Percentiles rank a stretch among this genome's conserved stretches.
These are phyloP conservation scores for Manihot esculenta DNA, from an alignment of 441 rosid genomes.

Conservation along the genomic window DNA sequence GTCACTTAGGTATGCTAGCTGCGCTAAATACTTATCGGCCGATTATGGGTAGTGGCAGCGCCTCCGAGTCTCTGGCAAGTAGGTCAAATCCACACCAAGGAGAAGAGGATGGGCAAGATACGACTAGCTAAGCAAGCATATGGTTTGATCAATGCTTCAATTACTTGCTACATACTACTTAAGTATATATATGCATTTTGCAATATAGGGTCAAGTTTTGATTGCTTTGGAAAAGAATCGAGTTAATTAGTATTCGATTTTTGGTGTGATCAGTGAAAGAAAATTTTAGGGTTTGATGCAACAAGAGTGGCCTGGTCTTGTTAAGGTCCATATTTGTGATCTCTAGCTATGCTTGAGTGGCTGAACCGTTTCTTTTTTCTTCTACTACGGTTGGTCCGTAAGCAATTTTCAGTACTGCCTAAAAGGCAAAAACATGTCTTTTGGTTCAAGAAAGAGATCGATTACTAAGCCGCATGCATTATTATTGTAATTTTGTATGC, in stretches of 20 bases:
- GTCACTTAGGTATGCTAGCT: conserved; percentile 58
- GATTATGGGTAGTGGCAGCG: conserved; percentile 30
- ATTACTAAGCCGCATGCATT: conserved; percentile 3
- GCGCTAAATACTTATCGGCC: conserved; percentile 66
- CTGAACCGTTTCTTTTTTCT: not conserved
- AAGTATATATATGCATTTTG: conserved; percentile 24
- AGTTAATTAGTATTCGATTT: conserved; percentile 23
- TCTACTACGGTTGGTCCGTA: not conserved
- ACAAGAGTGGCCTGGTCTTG: conserved; percentile 9
- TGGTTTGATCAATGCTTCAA: conserved; percentile 35
- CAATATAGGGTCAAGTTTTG: conserved; percentile 21
- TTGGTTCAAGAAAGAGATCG: not conserved
- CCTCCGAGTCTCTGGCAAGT: conserved; percentile 37
- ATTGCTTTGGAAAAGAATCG: conserved; percentile 23
- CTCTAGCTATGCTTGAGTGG: not conserved
- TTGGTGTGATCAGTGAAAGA: conserved; percentile 21
- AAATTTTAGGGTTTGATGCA: conserved; percentile 33
- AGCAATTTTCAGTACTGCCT: conserved; percentile 1
- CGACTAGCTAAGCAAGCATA: conserved; percentile 35
- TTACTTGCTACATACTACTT: conserved; percentile 17
- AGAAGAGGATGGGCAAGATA: conserved; percentile 47
- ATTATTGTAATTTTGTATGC: not conserved
- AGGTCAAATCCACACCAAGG: conserved; percentile 47
- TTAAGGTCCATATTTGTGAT: not conserved
- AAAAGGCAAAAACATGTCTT: conserved; percentile 1